Conservation (phyloP, 2,329 filamentous ascomycete species). For the Scedosporium boydii region DNA sequence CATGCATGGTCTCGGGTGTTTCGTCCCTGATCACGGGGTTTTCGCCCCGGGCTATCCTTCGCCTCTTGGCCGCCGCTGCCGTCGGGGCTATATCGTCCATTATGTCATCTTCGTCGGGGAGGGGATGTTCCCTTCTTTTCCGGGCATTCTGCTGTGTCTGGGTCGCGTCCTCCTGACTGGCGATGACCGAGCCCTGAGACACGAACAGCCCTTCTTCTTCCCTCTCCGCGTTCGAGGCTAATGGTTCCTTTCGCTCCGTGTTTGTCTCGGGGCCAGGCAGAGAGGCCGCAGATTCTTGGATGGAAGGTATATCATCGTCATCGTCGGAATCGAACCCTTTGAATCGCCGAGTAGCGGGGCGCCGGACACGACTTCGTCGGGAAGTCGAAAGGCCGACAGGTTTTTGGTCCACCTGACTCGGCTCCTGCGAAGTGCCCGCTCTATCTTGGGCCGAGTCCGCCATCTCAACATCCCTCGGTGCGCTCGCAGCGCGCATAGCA, state of each 20-base stretch:
- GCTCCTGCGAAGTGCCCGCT: conserved; percentile 1
- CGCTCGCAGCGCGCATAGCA: background rate
- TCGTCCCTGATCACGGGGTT: conserved; percentile 20
- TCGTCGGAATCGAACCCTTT: conserved; percentile 55
- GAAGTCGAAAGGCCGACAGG: conserved; percentile 4
- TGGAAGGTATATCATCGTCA: conserved; percentile 24
- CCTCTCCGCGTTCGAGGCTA: conserved; percentile 8
- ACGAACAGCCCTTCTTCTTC: conserved; percentile 45
- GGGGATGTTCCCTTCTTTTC: conserved; percentile 35
- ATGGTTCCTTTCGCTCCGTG: conserved; percentile 5
- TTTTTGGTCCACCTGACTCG: conserved; percentile 8
- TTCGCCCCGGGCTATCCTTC: conserved; percentile 52
- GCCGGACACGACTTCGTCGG: conserved; percentile 24
- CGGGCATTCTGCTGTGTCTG: conserved; percentile 9
- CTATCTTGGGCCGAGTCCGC: background rate
- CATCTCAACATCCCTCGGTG: background rate
- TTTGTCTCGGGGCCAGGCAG: conserved; percentile 6
- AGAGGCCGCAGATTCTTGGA: conserved; percentile 8
- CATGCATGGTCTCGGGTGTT: conserved; percentile 9
- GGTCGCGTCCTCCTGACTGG: conserved; percentile 12
- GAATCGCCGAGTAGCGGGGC: conserved; percentile 49
- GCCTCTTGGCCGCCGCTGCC: conserved; percentile 69
- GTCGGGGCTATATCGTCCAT: conserved; percentile 69
- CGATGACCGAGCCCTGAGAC: conserved; percentile 32
- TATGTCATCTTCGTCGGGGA: conserved; percentile 40